Conservation (phyloP, 1,139 yeast species). For the Candida pseudocylindracea region DNA sequence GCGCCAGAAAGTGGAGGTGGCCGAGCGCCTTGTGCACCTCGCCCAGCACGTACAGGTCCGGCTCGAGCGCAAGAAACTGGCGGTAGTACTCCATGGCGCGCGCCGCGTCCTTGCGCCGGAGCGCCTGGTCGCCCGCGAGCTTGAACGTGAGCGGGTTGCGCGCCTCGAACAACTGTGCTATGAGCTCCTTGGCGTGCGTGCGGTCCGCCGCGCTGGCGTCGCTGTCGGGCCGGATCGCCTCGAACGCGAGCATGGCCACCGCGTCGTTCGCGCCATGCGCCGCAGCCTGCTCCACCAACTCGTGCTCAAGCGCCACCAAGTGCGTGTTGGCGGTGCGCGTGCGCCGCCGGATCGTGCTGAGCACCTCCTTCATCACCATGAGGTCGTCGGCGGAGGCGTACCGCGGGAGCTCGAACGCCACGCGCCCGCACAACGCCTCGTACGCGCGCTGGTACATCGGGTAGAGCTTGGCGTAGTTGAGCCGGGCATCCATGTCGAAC, state of each 20-base stretch:
- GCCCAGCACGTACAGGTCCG: slow-evolving; percentile 35
- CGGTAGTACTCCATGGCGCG: slow-evolving; percentile 39
- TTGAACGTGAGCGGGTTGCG: slow-evolving; percentile 54
- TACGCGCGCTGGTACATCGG: slow-evolving; percentile 31
- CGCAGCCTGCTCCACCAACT: slow-evolving; percentile 59
- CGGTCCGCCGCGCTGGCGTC: slow-evolving; percentile 26
- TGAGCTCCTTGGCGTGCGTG: slow-evolving; percentile 34
- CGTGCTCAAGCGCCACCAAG: slow-evolving; percentile 40
- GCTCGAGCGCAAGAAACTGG: slow-evolving; percentile 31
- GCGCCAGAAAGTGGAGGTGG: slow-evolving; percentile 26
- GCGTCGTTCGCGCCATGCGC: slow-evolving; percentile 72
- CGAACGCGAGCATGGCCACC: slow-evolving; percentile 46
- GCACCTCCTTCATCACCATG: slow-evolving; percentile 42
- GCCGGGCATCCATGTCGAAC: slow-evolving; percentile 41
- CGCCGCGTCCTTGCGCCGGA: slow-evolving; percentile 15
- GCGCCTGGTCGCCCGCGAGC: slow-evolving; percentile 52
- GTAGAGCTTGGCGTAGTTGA: slow-evolving; percentile 27
- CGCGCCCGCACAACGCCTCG: slow-evolving; percentile 15
- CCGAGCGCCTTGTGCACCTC: slow-evolving; percentile 63
- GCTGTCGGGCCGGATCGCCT: slow-evolving; percentile 15
- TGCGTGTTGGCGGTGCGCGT: slow-evolving; percentile 35
- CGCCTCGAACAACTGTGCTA: slow-evolving; percentile 34
- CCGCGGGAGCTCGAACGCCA: slow-evolving; percentile 14
- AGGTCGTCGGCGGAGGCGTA: slow-evolving; percentile 32
- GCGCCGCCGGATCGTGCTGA: slow-evolving; percentile 36